Percentiles rank a stretch among this genome's conserved stretches.
phyloP scores from a whole-genome alignment of 495 filamentous ascomycete species.

The Aspergillus cristatus region DNA sequence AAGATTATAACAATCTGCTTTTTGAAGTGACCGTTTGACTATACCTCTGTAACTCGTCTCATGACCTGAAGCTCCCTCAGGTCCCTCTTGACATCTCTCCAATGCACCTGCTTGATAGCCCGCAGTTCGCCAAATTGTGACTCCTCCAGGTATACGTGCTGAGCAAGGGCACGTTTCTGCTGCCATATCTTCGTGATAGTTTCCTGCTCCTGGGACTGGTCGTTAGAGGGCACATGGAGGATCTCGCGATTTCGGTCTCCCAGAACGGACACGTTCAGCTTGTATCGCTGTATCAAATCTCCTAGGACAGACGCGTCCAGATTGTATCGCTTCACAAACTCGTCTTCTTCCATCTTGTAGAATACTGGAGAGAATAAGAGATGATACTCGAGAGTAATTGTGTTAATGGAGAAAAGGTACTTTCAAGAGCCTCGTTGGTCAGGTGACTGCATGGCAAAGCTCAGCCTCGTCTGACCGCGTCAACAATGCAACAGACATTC shows the following conservation, averaged over 20 bases:
- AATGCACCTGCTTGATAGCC: not conserved
- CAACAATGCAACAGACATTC: too few species aligned
- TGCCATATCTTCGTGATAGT: not conserved
- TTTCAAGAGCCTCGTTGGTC: too few species aligned
- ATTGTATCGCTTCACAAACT: too few species aligned
- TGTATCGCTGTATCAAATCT: not conserved
- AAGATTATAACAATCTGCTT: too few species aligned
- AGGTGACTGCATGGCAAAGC: too few species aligned
- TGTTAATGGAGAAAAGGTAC: too few species aligned
- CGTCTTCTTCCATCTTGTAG: too few species aligned
- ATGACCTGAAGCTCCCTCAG: not conserved
- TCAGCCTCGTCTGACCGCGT: not conserved
- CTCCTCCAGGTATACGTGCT: not conserved
- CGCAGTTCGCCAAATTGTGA: not conserved
- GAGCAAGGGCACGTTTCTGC: not conserved
- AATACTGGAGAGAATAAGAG: too few species aligned
- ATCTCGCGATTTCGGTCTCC: conserved; percentile 1
- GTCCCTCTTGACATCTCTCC: not conserved
- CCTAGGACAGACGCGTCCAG: too few species aligned
- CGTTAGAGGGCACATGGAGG: too few species aligned
- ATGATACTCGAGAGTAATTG: too few species aligned
- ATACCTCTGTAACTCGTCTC: not conserved
- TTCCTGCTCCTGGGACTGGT: not conserved
- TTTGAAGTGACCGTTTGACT: too few species aligned
- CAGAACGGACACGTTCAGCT: not conserved